phyloP scores from a whole-genome alignment of 495 filamentous ascomycete species.

The Daldinia bambusicola region DNA sequence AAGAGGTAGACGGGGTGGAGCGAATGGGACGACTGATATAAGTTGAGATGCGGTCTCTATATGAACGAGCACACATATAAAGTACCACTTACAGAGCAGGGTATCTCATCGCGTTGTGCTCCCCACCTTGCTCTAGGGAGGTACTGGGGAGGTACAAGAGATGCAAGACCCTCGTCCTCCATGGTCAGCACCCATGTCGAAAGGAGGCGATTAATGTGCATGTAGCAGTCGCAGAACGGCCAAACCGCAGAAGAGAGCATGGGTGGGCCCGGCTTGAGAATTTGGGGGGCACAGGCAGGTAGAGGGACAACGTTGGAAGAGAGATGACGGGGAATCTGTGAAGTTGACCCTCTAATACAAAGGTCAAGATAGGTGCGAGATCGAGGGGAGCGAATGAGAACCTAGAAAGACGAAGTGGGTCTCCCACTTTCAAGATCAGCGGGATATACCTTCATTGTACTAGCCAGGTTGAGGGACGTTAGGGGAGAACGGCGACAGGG shows the following conservation, averaged over 20 bases:
- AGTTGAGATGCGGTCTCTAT: conserved; percentile 44
- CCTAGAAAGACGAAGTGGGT: conserved; percentile 21
- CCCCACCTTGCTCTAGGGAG: conserved; percentile 36
- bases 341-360: conserved; percentile 2
- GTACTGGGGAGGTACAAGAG: conserved; percentile 42
- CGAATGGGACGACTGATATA: conserved; percentile 46
- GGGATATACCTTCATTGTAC: conserved; percentile 43
- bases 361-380: conserved; percentile 39
- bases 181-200: conserved; percentile 30
- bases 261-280: conserved; percentile 37
- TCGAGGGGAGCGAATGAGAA: conserved; percentile 37
- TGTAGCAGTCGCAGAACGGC: conserved; percentile 37
- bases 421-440: conserved; percentile 42
- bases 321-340: conserved; percentile 11
- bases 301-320: conserved; percentile 9
- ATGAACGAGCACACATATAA: conserved; percentile 37
- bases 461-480: conserved; percentile 30
- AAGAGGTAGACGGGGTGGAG: conserved; percentile 46
- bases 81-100: conserved; percentile 34
- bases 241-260: conserved; percentile 36
- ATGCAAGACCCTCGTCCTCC: conserved; percentile 24
- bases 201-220: conserved; percentile 44
- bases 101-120: conserved; percentile 35
- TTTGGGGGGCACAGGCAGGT: conserved; percentile 31
- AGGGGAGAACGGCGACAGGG: conserved; percentile 34